Evolutionary conservation across 768 basidiomycete genomes (phyloP), one percentile per base, ranked within the genome.

Genomic region (Amyloporia xantha): DNA sequence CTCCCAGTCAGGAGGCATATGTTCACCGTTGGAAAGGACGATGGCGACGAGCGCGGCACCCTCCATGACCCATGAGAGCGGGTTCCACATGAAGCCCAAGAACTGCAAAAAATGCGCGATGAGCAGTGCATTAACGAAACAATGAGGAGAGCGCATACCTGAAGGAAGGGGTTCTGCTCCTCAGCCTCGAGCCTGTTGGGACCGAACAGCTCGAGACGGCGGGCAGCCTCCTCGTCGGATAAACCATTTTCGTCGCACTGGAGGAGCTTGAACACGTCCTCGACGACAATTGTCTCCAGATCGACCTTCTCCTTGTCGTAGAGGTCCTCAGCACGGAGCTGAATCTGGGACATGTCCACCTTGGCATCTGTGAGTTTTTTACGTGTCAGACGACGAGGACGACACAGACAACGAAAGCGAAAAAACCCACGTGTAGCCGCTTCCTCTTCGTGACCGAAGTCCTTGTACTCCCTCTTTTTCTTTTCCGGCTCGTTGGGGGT

Each of bases 271-370:
- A 96, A 91, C 66, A 97, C 94, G 61, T 97, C 95, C 58, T 91
- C 91, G 66, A 98, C 86, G 55, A 90, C 86, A 58, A 98, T 86
- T 19, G 91, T 94, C 75, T 97, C 95, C 51, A 98, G 76, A 70
- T 98, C 95, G 70, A 98, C 94, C 75, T 98, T 98, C 71, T 98
- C 94, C 74, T 94, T 95, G 70, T 96, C 93, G 67, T 96, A 97
- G 43, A 93, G 70, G 67, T 94, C 91, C 68, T 93, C 91, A 2
- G 91, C 90, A 67, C 84, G 91, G 58, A 94, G 78, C 69, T 92
- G 86, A 53, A 94, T 93, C 80, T 75, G 38, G 38, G 38, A 76
- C 91, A 93, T 90, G 67, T 92, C 89, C 47, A 93, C 86, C 62
- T 84, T 82, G 51, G 86, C 91, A 66, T 90, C 87, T 90, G 20